Percentiles rank a stretch among this genome's conserved stretches.
These are phyloP conservation scores for Fusarium secorum DNA, from an alignment of 2,329 filamentous ascomycete genomes.

Conservation along the genomic window DNA sequence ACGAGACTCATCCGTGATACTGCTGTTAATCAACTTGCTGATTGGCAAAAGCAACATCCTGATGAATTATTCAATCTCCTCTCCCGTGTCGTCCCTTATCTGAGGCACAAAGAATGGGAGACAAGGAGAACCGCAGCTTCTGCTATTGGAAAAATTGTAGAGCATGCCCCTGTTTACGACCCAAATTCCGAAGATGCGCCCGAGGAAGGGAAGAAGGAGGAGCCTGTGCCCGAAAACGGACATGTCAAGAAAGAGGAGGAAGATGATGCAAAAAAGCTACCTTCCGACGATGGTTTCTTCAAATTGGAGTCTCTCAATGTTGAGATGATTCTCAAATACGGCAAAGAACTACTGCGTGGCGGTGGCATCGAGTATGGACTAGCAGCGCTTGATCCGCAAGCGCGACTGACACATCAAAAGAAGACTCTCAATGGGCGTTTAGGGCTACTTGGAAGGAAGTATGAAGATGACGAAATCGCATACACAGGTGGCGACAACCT, in stretches of 20 bases:
- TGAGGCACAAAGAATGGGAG: constrained; percentile 96
- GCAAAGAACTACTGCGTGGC: constrained; percentile 83
- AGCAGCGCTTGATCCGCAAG: constrained; percentile 80
- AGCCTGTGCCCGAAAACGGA: constrained; percentile 47
- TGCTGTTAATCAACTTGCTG: constrained; percentile 93
- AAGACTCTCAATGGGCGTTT: constrained; percentile 84
- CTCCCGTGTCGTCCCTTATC: constrained; percentile 91
- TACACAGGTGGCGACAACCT: constrained; percentile 59
- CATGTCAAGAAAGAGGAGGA: constrained; percentile 71
- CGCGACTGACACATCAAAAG: constrained; percentile 85
- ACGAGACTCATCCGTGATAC: constrained; percentile 96
- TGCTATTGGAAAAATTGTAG: constrained; percentile 91
- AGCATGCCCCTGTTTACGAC: constrained; percentile 86
- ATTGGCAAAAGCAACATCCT: constrained; percentile 97
- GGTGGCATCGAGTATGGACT: constrained; percentile 87
- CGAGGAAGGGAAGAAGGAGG: constrained; percentile 52
- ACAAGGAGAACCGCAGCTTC: constrained; percentile 92
- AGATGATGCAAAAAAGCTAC: constrained; percentile 53
- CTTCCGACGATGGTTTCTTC: constrained; percentile 69
- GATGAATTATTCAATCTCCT: constrained; percentile 97
- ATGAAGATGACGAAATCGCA: constrained; percentile 81
- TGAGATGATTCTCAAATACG: constrained; percentile 79
- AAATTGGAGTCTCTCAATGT: constrained; percentile 80
- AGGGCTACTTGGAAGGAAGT: constrained; percentile 82
- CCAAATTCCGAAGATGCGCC: constrained; percentile 78